Base-by-base conservation (phyloP, 805 yeast genomes). In the Zygoascus ofunaensis region DNA sequence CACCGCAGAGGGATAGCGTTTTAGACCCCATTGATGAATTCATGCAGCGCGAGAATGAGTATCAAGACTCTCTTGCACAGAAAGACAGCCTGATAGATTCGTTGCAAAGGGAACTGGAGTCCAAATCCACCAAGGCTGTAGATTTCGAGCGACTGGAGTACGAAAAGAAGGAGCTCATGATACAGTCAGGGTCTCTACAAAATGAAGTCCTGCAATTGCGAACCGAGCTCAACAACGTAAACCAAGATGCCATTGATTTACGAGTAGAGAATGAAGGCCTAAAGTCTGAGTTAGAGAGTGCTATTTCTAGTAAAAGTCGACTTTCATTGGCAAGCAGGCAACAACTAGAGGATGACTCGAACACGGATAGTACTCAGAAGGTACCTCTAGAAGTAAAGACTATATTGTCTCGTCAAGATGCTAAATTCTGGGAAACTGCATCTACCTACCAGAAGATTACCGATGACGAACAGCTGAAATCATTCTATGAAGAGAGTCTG, bases 61-160 rank as follows among this genome's bases (percentile, higher is more conserved):
- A 59, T 15, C 62, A 60, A 43, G 65, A 60, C 41, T 55, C 48
- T 34, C 39, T 61, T 18, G 43, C 55, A 2, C 61, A 59, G 34
- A 54, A 55, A 22, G 66, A 61, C 23, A 14, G 45, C 5, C 39
- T 46, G 2, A 53, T 54, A 12, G 41, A 41, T 4, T 36, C 43
- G 7, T 44, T 48, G 4, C 37, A 55, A 19, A 42, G 46, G 1
- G 54, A 48, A 14, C 18, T 37, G 22, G 41, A 45, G 38, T 44
- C 43, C 34, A 42, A 34, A 14, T 42, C 46, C 23, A 39, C 52
- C 14, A 40, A 43, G 22, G 39, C 51, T n/a, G 17, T 32, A 14
- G 48, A 49, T 18, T 34, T 46, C 17, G 59, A 56, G 18, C 44
- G 45, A 26, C 45, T 52, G 4, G 30, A 34, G 22, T 53, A 52